These are phyloP conservation scores for Colletotrichum sp. DNA, from an alignment of 2,329 filamentous ascomycete genomes.

Conservation along the genomic window DNA sequence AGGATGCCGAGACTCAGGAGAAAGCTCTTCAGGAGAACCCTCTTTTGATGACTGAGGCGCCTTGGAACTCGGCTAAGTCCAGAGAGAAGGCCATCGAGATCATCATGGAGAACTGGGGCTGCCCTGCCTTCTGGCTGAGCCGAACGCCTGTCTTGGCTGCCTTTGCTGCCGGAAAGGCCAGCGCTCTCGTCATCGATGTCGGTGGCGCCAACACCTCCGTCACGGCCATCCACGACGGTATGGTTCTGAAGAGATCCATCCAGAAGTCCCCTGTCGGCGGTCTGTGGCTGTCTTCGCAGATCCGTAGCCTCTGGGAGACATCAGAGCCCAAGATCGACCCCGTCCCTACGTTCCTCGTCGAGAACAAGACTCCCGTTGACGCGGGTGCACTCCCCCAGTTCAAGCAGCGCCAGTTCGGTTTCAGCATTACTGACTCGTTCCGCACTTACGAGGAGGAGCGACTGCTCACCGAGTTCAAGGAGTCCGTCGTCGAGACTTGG, in stretches of 20 bases:
- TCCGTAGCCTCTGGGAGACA: slow-evolving; percentile 78
- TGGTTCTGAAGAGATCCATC: slow-evolving; percentile 90
- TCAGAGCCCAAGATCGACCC: slow-evolving; percentile 75
- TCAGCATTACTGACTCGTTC: slow-evolving; percentile 72
- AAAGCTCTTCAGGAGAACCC: slow-evolving; percentile 89
- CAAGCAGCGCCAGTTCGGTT: slow-evolving; percentile 72
- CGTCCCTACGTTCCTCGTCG: slow-evolving; percentile 85
- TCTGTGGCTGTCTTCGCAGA: slow-evolving; percentile 87
- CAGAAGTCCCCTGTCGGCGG: slow-evolving; percentile 86
- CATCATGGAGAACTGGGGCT: slow-evolving; percentile 96
- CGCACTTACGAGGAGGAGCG: slow-evolving; percentile 88
- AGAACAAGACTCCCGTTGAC: slow-evolving; percentile 88
- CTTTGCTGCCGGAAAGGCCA: slow-evolving; percentile 92
- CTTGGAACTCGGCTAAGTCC: slow-evolving; percentile 88
- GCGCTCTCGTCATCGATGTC: slow-evolving; percentile 89
- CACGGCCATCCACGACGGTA: slow-evolving; percentile 90
- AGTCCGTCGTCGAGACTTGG: slow-evolving; percentile 96
- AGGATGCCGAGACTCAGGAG: slow-evolving; percentile 60
- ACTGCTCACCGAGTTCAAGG: slow-evolving; percentile 94
- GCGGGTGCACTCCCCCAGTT: slow-evolving; percentile 81
- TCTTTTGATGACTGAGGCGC: slow-evolving; percentile 89
- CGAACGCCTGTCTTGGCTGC: slow-evolving; percentile 88
- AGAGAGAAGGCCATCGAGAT: slow-evolving; percentile 95
- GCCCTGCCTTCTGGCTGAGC: slow-evolving; percentile 92
- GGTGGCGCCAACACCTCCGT: slow-evolving; percentile 89